phyloP scores from a whole-genome alignment of 1,284 basidiomycete genomes.

The Leccinum fuscescens region DNA sequence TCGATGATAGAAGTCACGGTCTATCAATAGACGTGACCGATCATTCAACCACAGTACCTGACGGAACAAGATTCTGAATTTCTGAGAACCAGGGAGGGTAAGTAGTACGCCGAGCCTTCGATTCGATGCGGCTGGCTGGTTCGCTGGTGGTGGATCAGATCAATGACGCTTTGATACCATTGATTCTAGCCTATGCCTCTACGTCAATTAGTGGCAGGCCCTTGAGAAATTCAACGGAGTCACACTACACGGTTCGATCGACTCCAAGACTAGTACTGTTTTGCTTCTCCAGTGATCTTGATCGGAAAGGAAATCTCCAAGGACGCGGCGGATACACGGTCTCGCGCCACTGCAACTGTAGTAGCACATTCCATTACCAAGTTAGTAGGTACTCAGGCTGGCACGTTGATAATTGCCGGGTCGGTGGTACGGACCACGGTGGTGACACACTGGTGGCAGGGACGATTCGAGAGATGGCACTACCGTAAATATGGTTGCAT shows the following conservation, averaged over 20 bases:
- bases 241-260: neutral
- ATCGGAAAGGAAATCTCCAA: neutral
- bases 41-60: neutral
- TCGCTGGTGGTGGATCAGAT: neutral
- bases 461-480: constrained; percentile 5
- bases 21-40: neutral
- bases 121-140: neutral
- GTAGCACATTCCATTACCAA: neutral
- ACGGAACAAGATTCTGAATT: neutral
- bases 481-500: neutral
- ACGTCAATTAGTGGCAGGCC: neutral
- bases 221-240: neutral
- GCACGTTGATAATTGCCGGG: neutral
- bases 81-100: neutral
- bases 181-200: neutral
- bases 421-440: neutral
- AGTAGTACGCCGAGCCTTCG: neutral
- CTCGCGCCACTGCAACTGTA: neutral
- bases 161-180: neutral
- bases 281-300: neutral
- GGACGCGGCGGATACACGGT: neutral
- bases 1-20: neutral
- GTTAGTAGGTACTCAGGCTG: neutral
- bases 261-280: neutral
- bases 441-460: neutral